Conservation (phyloP, 148 eudicot species). For the Arctostaphylos glauca region DNA sequence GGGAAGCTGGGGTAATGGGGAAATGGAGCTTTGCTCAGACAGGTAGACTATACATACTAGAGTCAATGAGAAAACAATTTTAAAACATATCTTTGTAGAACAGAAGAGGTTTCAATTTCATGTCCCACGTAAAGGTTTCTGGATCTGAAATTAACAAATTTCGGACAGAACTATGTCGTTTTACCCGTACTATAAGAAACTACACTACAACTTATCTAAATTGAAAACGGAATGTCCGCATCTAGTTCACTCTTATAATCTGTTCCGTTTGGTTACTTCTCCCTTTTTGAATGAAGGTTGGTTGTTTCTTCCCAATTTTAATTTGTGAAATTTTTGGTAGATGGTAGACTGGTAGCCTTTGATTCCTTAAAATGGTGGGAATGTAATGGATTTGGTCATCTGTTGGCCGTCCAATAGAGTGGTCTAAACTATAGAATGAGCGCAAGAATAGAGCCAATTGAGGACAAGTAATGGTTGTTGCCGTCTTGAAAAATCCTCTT, state of each 20-base stretch:
- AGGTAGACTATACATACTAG: background rate
- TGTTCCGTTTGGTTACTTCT: too few species aligned
- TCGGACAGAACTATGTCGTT: too few species aligned
- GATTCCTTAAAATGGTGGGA: background rate
- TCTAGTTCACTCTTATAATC: too few species aligned
- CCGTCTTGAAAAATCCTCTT: too few species aligned
- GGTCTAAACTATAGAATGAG: too few species aligned
- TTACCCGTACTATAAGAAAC: too few species aligned
- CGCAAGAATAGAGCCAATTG: too few species aligned
- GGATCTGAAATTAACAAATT: background rate
- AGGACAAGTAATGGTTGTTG: too few species aligned
- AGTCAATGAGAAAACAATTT: background rate
- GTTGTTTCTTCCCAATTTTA: background rate
- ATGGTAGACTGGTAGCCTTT: background rate
- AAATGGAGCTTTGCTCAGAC: background rate
- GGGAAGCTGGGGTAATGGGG: background rate
- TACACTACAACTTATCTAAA: too few species aligned
- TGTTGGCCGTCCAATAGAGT: too few species aligned
- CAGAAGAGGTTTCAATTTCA: background rate
- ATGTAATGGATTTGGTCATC: too few species aligned
- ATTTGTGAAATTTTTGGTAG: background rate
- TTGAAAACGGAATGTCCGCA: too few species aligned
- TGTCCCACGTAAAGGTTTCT: background rate
- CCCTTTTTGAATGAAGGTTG: background rate
- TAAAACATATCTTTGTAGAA: background rate